Evolutionary conservation across 176 grass and related monocot species (phyloP), one percentile per base, ranked within the genome.

Genomic region (Urochloa ruziziensis): DNA sequence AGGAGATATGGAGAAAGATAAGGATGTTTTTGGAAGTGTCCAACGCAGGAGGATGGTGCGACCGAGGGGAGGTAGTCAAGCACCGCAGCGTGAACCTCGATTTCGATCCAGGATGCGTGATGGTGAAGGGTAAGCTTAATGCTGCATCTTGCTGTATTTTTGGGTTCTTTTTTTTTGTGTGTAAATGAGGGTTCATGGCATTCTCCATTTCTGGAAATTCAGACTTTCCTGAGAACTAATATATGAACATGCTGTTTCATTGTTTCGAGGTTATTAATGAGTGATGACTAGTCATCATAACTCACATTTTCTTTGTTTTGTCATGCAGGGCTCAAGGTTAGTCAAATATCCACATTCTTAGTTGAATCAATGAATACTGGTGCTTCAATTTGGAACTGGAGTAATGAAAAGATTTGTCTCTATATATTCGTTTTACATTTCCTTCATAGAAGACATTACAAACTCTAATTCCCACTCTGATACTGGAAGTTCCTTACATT

Each of bases 321-420:
- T 84, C 23, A 82, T 94, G 83, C 95, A 98, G 95, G 87, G 83
- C 87, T 82, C 95, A 94, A 98, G 92, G 95, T 98, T 62, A 92
- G 95, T 77, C 23, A 47, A 76, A 60, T 63, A 80, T 91, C 40
- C 47, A 73, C 16, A 25, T 70, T 65, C 33, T 73, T 49, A 49
- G 30, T 39, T 57, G 24, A 64, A 85, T 89, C 84, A 86, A 23
- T 83, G 72, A 81, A 74, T 86, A 81, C 32, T 85, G 36, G 44
- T 85, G 35, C 80, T 89, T 89, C 81, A 47, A 27, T 90, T 86
- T 10, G 15, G 58, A 77, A 44, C 7, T 70, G 29, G 72, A 78
- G 60, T 77, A 33, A 60, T 64, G 3, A 62, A 61, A 71, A 70
- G 70, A 68, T 69, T 34, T 54, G n/a, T 19, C 35, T 19, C 17